Evolutionary conservation across 1,139 yeast species (phyloP).

Genomic region (Debaryomyces sp.): DNA sequence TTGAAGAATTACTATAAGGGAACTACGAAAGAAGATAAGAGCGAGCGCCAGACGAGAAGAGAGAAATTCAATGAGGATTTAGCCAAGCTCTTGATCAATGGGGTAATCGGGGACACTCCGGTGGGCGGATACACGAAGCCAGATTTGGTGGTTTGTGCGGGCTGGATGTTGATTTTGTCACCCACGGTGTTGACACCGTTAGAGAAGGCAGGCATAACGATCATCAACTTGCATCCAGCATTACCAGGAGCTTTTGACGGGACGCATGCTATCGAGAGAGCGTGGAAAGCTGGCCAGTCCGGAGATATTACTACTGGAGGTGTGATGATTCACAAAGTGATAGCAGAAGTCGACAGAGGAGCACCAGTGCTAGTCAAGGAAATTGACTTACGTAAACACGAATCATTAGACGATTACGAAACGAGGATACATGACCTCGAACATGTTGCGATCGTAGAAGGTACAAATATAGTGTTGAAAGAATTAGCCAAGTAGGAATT

Average conservation of each 20-base stretch:
- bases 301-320: conserved; percentile 84
- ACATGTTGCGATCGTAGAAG: conserved; percentile 92
- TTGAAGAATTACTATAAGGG: conserved; percentile 76
- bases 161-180: conserved; percentile 94
- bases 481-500: conserved; percentile 24
- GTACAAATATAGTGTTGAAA: conserved; percentile 63
- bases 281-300: conserved; percentile 91
- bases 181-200: conserved; percentile 72
- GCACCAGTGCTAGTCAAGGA: conserved; percentile 84
- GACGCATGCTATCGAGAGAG: conserved; percentile 93
- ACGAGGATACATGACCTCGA: conserved; percentile 81
- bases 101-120: conserved; percentile 35
- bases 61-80: conserved; percentile 75
- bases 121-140: conserved; percentile 53
- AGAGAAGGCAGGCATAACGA: conserved; percentile 62
- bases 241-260: conserved; percentile 97
- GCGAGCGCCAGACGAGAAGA: conserved; percentile 61
- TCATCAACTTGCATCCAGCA: conserved; percentile 94
- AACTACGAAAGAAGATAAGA: conserved; percentile 64
- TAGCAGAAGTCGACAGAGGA: conserved; percentile 93
- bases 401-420: conserved; percentile 78
- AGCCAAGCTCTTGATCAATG: conserved; percentile 63
- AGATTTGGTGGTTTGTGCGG: conserved; percentile 91
- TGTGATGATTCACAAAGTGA: conserved; percentile 94
- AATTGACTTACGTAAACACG: conserved; percentile 68